Evolutionary conservation across 2,329 filamentous ascomycete species (phyloP), one percentile per base, ranked within the genome.

Genomic region (Penicillium brevicompactum): DNA sequence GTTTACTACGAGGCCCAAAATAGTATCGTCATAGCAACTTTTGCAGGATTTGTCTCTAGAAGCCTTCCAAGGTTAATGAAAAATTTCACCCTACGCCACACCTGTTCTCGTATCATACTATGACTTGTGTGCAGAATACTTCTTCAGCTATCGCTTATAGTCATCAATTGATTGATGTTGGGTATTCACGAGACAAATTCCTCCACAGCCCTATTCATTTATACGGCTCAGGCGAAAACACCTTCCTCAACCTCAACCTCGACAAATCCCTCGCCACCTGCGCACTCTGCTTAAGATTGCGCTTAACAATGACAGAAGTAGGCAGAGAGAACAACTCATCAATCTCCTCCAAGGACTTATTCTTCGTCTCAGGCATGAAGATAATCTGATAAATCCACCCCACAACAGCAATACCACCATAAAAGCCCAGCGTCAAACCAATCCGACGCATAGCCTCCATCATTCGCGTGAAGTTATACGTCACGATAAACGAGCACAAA

Each of bases 331-430:
- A 89, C 18, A 90, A 76, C 37, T 84, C 74, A 57, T 90, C 87
- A 56, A 90, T 89, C 72, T 90, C 87, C 72, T 90, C 88, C 0
- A 90, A 80, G 2, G 83, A 83, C 70, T 81, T 82, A 69, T 87
- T 84, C 78, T 89, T 89, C 2, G 87, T 90, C 77, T 90, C 87
- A 0, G 86, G 87, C 88, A 90, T 90, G 74, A 90, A 90, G 47
- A 90, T 69, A 45, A 90, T 77, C 74, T 90, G 87, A 71, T 90
- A 90, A 62, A 89, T 76, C 82, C 86, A 88, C 11, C 87, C 88
- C 0, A 90, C 9, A 0, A 88, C 80, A 0, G 87, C 87, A 51
- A 90, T 90, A 14, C 88, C 88, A 4, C 88, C 87, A 69, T 89
- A 91, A 73, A 91, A 90, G 2, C 88, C 88, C 0, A 90, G 79